These are phyloP conservation scores for Rubia occidens DNA, from an alignment of 305 asterid species.

Conservation along the genomic window DNA sequence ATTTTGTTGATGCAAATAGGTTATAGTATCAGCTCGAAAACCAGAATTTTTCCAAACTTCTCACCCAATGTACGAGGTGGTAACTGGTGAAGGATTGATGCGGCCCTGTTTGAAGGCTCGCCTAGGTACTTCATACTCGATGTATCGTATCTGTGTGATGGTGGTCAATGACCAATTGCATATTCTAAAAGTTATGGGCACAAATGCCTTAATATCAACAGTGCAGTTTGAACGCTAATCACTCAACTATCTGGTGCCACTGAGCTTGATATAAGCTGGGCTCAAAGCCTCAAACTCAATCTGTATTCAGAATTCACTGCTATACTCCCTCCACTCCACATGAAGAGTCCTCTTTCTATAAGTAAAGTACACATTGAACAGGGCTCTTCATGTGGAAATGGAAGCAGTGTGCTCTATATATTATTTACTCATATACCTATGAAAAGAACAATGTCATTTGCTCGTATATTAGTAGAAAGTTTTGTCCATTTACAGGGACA, in stretches of 20 bases:
- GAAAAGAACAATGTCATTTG: background rate
- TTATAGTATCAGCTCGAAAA: constrained; percentile 83
- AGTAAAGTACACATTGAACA: background rate
- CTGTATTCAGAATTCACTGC: background rate
- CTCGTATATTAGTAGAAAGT: background rate
- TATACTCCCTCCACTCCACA: background rate
- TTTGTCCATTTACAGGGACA: background rate
- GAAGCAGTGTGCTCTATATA: background rate
- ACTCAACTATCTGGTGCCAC: too few species aligned
- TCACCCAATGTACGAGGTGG: constrained; percentile 89
- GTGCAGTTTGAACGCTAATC: background rate
- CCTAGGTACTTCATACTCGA: constrained; percentile 42
- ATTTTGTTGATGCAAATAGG: constrained; percentile 31
- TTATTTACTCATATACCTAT: background rate
- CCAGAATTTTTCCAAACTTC: constrained; percentile 90
- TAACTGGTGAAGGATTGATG: constrained; percentile 88
- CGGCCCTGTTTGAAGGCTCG: constrained; percentile 82
- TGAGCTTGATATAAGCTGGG: background rate
- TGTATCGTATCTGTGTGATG: background rate
- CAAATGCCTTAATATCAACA: background rate
- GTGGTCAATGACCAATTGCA: background rate
- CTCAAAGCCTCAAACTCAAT: background rate
- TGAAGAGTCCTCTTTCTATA: background rate
- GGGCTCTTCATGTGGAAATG: background rate
- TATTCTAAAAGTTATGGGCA: constrained; percentile 2